A percentile compares a stretch with the other conserved stretches of the same genome.
Conservation (phyloP, 2,329 filamentous ascomycete species). For the Myriosclerotinia duriaeana region DNA sequence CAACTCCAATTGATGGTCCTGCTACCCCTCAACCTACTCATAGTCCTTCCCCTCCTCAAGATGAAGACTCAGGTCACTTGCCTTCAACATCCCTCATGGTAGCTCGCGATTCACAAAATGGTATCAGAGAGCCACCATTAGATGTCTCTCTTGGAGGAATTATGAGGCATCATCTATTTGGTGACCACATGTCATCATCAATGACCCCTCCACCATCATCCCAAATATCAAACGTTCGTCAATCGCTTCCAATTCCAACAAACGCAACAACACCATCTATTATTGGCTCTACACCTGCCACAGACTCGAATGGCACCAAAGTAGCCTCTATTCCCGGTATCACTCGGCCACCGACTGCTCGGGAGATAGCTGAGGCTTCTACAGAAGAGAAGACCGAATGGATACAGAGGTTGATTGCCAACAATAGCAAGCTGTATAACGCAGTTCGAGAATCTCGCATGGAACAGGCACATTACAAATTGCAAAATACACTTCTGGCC, state of each 20-base stretch:
- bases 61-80: slow-evolving; percentile 24
- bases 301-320: slow-evolving; percentile 33
- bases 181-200: slow-evolving; percentile 14
- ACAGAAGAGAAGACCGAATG: slow-evolving; percentile 57
- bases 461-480: slow-evolving; percentile 83
- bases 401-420: slow-evolving; percentile 54
- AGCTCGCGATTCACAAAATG: slow-evolving; percentile 2
- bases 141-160: slow-evolving; percentile 7
- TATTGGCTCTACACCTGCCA: slow-evolving; percentile 39
- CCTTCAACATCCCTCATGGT: slow-evolving; percentile 30
- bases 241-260: slow-evolving; percentile 20
- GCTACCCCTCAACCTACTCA: slow-evolving; percentile 33
- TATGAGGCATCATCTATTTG: neutral
- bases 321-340: slow-evolving; percentile 24
- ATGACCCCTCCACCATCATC: slow-evolving; percentile 54
- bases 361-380: slow-evolving; percentile 54
- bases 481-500: slow-evolving; percentile 81
- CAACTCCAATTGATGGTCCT: slow-evolving; percentile 31
- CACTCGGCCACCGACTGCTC: slow-evolving; percentile 44
- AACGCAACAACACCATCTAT: slow-evolving; percentile 30
- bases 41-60: slow-evolving; percentile 28
- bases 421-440: slow-evolving; percentile 53
- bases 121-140: neutral
- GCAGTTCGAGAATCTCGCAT: slow-evolving; percentile 67
- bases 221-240: slow-evolving; percentile 46